Percentiles rank a stretch among this genome's conserved stretches.
These are phyloP conservation scores for Arthroderma sp. DNA, from an alignment of 2,329 filamentous ascomycete genomes.

Conservation along the genomic window DNA sequence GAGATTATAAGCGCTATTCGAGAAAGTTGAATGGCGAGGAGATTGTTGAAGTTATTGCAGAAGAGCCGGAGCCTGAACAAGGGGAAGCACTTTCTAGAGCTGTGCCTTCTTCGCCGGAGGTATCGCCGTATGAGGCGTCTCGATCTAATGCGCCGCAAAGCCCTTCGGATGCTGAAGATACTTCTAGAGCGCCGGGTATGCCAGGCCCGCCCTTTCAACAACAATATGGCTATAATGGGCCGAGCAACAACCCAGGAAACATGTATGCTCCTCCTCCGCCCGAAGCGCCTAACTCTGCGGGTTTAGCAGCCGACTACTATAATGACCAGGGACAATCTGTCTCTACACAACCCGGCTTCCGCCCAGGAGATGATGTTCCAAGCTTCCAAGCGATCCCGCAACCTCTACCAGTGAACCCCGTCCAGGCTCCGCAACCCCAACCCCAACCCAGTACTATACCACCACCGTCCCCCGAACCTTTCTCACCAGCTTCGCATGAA, in stretches of 20 bases:
- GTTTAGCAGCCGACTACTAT: constrained; percentile 49
- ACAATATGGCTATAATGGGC: constrained; percentile 1
- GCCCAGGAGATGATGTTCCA: constrained; percentile 33
- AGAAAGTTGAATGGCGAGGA: too few species aligned
- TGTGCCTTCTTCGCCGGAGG: too few species aligned
- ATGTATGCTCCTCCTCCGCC: constrained; percentile 1
- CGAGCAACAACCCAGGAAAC: background rate
- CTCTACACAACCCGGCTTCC: constrained; percentile 44
- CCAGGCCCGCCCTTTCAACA: constrained; percentile 11
- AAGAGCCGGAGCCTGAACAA: too few species aligned
- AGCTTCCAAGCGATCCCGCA: constrained; percentile 42
- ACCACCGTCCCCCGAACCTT: background rate
- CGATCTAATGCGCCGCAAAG: too few species aligned
- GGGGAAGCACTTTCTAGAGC: too few species aligned
- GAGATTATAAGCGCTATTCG: background rate
- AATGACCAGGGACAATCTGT: constrained; percentile 50
- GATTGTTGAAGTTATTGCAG: too few species aligned
- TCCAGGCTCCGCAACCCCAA: constrained; percentile 29
- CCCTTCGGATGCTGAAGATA: constrained; percentile 1
- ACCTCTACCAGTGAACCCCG: constrained; percentile 47
- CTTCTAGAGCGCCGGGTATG: constrained; percentile 8
- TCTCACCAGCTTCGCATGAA: background rate
- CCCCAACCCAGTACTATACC: constrained; percentile 22
- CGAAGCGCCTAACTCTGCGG: constrained; percentile 22
- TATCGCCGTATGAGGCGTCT: too few species aligned